These are phyloP conservation scores for Vitis rupestris DNA, from an alignment of 164 flowering plant species.

Conservation along the genomic window DNA sequence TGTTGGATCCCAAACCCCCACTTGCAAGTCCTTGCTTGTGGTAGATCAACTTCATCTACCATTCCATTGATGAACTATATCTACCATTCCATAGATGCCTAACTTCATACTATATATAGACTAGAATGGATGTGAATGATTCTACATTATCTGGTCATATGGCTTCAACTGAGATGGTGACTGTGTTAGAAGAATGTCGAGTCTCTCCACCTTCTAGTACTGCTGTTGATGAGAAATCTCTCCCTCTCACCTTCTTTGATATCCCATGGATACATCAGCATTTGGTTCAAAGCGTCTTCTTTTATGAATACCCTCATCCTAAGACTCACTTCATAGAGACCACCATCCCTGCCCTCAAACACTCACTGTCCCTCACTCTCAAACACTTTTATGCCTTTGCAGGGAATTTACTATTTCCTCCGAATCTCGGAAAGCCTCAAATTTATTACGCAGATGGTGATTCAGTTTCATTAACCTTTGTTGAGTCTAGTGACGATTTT, in stretches of 20 bases:
- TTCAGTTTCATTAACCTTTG: constrained; percentile 29
- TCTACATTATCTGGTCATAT: no score
- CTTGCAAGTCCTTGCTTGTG: no score
- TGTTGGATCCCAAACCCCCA: no score
- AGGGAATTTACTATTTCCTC: constrained; percentile 25
- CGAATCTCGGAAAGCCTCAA: constrained; percentile 19
- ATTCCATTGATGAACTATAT: no score
- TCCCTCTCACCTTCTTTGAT: constrained; percentile 38
- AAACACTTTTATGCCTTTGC: constrained; percentile 40
- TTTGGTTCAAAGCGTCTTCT: constrained; percentile 23
- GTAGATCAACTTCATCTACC: no score
- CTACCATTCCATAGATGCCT: no score
- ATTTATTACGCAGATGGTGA: constrained; percentile 33
- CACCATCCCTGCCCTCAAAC: constrained; percentile 30
- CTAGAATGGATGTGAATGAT: no score
- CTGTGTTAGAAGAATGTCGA: not conserved
- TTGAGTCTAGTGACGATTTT: constrained; percentile 30
- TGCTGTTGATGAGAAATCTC: constrained; percentile 14
- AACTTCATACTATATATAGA: no score
- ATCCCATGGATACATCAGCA: constrained; percentile 19
- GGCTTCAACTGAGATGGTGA: no score
- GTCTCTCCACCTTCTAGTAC: constrained; percentile 32
- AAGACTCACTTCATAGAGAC: constrained; percentile 22
- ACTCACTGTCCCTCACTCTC: constrained; percentile 46
- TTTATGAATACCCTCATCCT: constrained; percentile 29